Evolutionary conservation across 2,329 filamentous ascomycete genomes (phyloP).

Genomic region (Orbilia blumenaviensis): DNA sequence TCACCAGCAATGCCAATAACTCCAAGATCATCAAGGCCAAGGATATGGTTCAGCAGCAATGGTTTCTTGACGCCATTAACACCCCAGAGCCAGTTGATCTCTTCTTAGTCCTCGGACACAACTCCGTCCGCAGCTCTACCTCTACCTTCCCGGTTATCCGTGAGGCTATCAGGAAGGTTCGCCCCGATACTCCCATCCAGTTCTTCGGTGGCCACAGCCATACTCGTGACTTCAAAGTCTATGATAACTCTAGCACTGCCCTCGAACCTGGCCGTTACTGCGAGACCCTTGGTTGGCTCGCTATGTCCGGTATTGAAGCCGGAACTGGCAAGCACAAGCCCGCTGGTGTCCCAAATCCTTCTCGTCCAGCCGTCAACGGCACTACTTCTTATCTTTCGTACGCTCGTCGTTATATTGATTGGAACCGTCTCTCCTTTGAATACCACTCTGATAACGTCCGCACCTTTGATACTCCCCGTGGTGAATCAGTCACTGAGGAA

Average conservation of each 20-base stretch:
- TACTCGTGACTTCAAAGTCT: constrained; percentile 72
- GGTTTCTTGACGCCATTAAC: constrained; percentile 73
- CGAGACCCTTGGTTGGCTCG: constrained; percentile 74
- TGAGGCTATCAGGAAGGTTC: constrained; percentile 68
- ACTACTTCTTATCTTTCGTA: constrained; percentile 63
- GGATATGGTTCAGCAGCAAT: constrained; percentile 80
- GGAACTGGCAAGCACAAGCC: constrained; percentile 63
- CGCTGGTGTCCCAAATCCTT: constrained; percentile 63
- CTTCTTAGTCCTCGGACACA: constrained; percentile 73
- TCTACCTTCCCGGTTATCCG: constrained; percentile 66
- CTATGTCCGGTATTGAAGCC: constrained; percentile 69
- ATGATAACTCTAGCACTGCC: constrained; percentile 70
- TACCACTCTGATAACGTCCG: constrained; percentile 69
- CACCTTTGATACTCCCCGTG: constrained; percentile 66
- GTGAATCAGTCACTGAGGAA: constrained; percentile 63
- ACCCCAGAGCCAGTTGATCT: constrained; percentile 68
- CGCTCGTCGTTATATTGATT: constrained; percentile 73
- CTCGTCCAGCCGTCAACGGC: constrained; percentile 60
- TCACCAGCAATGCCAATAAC: constrained; percentile 89
- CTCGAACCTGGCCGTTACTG: constrained; percentile 73
- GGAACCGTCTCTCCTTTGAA: constrained; percentile 73
- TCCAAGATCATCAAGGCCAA: constrained; percentile 66
- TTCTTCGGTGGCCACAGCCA: constrained; percentile 73
- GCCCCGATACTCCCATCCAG: constrained; percentile 70
- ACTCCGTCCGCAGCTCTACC: constrained; percentile 66